Evolutionary conservation across 441 rosid genomes (phyloP), one percentile per base, ranked within the genome.

Genomic region (Codiaeum variegatum): DNA sequence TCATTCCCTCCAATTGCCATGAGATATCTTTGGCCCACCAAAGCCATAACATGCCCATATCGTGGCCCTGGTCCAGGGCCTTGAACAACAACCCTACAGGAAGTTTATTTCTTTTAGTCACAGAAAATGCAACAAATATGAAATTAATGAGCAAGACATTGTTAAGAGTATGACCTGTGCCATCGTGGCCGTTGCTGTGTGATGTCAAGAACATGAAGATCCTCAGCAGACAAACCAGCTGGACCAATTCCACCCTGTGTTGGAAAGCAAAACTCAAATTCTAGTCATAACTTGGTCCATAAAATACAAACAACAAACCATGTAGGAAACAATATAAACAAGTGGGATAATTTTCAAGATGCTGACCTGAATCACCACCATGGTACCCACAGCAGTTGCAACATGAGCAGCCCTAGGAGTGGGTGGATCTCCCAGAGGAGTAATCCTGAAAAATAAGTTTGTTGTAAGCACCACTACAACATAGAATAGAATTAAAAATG

Each of bases 1-100:
- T 84, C 98, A 88, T 93, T 96, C 65, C 99, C 99, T 80, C 99
- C 91, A 70, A 96, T 87, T 58, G 92, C 86, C 88, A 90, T 85
- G 70, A 96, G 96, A 87, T 93, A 96, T 82, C 99, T 84, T 71
- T 96, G 99, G 72, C 99, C 99, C 78, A 96, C 99, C 84, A 96
- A 87, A 74, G 99, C 99, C 99, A 96, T 96, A 64, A 93, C 99
- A 85, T 96, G 99, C 60, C 99, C 99, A 87, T 96, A 96, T 73
- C 99, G 93, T 5, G 99, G 97, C 71, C 99, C 99, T 40, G 99
- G 99, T 67, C 99, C 99, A 77, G 97, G 99, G 63, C 98, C 98
- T 78, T 91, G 98, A 80, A 94, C 98, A 83, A 91, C 98, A 74
- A 96, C 99, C 84, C 98, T 96, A 76, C 42, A 83, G 49, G 66